Conservation (phyloP, 805 yeast species). For the Grigorovia yakushimaensis region DNA sequence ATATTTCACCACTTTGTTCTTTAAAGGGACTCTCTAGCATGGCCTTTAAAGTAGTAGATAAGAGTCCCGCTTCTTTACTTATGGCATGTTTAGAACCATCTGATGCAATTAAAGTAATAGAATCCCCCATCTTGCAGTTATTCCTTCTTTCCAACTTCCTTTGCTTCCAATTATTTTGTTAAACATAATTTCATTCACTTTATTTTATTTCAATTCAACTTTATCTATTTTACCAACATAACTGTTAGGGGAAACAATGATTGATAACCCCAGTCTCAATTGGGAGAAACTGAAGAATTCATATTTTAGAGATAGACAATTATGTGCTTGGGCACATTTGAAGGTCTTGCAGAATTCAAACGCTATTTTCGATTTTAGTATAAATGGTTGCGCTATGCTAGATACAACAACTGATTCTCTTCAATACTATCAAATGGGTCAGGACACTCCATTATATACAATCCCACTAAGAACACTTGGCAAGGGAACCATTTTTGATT, state of each 20-base stretch:
- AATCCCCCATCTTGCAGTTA: background rate
- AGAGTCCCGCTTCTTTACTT: slow-evolving; percentile 63
- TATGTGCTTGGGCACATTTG: slow-evolving; percentile 8
- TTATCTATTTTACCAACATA: background rate
- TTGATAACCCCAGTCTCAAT: slow-evolving; percentile 35
- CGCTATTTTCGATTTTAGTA: background rate
- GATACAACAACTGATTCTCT: background rate
- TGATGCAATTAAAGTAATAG: slow-evolving; percentile 58
- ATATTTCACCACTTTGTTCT: slow-evolving; percentile 50
- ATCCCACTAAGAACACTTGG: slow-evolving; percentile 5
- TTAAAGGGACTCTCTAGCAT: slow-evolving; percentile 48
- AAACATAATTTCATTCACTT: background rate
- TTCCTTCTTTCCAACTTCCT: background rate
- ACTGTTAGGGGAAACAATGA: background rate
- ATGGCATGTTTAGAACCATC: slow-evolving; percentile 59
- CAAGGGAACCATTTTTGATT: slow-evolving; percentile 12
- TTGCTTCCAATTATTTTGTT: background rate
- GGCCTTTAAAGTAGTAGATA: slow-evolving; percentile 53
- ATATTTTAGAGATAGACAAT: slow-evolving; percentile 46
- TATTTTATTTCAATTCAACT: background rate
- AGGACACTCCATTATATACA: slow-evolving; percentile 3
- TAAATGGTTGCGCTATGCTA: background rate
- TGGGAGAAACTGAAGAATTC: slow-evolving; percentile 77
- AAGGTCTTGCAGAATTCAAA: background rate
- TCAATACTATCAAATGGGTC: background rate